These are phyloP conservation scores for Nothomitra cinnamomea DNA, from an alignment of 2,329 filamentous ascomycete genomes.

Conservation along the genomic window DNA sequence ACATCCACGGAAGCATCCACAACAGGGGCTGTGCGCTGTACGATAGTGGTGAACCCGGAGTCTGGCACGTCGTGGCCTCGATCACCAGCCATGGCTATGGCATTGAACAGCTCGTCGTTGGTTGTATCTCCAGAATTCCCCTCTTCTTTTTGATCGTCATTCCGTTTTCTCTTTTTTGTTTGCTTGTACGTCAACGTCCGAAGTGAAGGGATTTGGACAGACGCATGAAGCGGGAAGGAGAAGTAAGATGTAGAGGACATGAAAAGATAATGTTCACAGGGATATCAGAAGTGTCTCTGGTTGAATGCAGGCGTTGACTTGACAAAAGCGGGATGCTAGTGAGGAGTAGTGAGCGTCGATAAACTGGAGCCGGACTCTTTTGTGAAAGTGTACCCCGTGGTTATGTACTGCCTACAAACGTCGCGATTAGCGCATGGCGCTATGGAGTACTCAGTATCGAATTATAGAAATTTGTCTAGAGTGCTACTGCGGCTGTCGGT, in stretches of 20 bases:
- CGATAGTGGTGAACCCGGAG: not conserved
- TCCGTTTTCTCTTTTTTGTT: constrained; percentile 6
- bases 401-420: too few relatives aligned
- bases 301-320: not conserved
- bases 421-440: too few relatives aligned
- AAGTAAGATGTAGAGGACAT: constrained; percentile 5
- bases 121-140: not conserved
- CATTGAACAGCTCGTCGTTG: not conserved
- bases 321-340: not conserved
- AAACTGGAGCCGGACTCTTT: too few relatives aligned
- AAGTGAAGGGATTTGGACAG: not conserved
- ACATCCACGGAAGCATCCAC: constrained; percentile 12
- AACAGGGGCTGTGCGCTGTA: constrained; percentile 3
- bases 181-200: not conserved
- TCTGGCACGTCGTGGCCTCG: not conserved
- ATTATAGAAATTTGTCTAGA: too few relatives aligned
- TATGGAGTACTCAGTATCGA: too few relatives aligned
- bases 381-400: too few relatives aligned
- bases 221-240: constrained; percentile 2
- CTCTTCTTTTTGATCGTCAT: not conserved
- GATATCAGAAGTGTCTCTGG: not conserved
- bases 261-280: not conserved
- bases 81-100: not conserved
- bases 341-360: too few relatives aligned
- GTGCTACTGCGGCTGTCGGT: too few relatives aligned